Evolutionary conservation across 208 protist species (phyloP), one percentile per base, ranked within the genome.

Genomic region (Leishmania tropica): DNA sequence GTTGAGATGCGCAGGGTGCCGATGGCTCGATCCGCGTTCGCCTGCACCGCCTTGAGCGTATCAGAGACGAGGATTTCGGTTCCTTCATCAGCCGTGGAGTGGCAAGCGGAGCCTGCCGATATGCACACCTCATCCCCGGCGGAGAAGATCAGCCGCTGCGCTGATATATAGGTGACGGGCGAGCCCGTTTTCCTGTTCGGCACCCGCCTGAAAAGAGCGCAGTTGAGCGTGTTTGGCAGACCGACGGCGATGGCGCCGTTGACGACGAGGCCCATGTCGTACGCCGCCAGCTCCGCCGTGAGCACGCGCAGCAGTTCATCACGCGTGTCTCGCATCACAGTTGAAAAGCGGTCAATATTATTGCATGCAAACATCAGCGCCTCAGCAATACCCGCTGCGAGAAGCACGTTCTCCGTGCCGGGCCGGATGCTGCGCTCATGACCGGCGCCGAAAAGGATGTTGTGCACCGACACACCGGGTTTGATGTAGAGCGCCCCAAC

Each of bases 191-290:
- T 85, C 28, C 45, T 60, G 77, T 92, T 87, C 5, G 82, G 68
- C 10, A 87, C 73, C 19, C 81, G 80, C 74, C 91, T 96, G 81
- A 89, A 95, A 7, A 95, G 65, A 13, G 95, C 92, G 76, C 90
- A 90, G 85, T 95, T 98, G 24, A 98, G 88, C 45, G 95, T 98
- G 87, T 98, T 98, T 24, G 93, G 93, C 28, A 98, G 88, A 24
- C 87, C 85, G 42, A 83, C 76, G 0, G 11, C 48, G 37, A 93
- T 47, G 60, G 89, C 83, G 28, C 94, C 93, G 82, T 98, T 98
- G 64, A 97, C 78, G 15, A 91, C 87, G 77, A 93, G 90, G 58
- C 84, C 83, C 89, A 97, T 94, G 78, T 87, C 76, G 75, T 87
- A 80, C 75, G 86, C 82, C 13, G 58, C 62, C 28, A 98, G 83